Evolutionary conservation across 768 basidiomycete genomes (phyloP), one percentile per base, ranked within the genome.

Genomic region (Lentinula edodes): DNA sequence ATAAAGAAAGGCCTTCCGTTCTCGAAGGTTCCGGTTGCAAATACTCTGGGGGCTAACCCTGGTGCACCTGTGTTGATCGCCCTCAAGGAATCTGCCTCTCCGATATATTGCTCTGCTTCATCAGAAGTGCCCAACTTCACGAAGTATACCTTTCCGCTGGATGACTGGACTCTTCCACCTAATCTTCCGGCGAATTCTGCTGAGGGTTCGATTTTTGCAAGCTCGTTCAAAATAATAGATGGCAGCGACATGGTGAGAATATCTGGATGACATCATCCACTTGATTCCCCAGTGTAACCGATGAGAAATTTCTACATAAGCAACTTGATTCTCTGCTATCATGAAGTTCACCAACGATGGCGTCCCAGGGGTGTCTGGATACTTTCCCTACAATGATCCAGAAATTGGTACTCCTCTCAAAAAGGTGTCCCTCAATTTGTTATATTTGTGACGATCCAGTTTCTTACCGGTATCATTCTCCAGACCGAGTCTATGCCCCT

Each of bases 1-100:
- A 92, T 79, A 73, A 91, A 88, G 69, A 80, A 88, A 0, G 89
- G 88, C 38, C 67, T 71, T 9, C 79, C 81, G 20, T 70, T 68
- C 6, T 70, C 64, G 12, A 73, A 69, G 18, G 77, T 59, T 3
- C 86, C 87, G 48, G 69, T 78, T 6, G 80, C 77, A 23, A 90
- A 67, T 8, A 92, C 68, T 18, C 64, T 73, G 0, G 91, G 91
- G 1, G 80, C 85, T 23, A 92, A 70, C 0, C 85, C 84, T 12
- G 88, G 88, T 3, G 89, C 88, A n/a, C 86, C 90, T 16, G 67
- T 66, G 32, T 78, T 66, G 54, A 92, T 89, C 2, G 79, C 83
- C 63, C 75, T 81, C 58, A 93, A 79, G 7, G 90, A 89, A 65
- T 85, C 84, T 43, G 79, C 83, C 71, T 93, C 90, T 12, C 88